phyloP scores from a whole-genome alignment of 805 yeast genomes.

The Pichia kluyveri region DNA sequence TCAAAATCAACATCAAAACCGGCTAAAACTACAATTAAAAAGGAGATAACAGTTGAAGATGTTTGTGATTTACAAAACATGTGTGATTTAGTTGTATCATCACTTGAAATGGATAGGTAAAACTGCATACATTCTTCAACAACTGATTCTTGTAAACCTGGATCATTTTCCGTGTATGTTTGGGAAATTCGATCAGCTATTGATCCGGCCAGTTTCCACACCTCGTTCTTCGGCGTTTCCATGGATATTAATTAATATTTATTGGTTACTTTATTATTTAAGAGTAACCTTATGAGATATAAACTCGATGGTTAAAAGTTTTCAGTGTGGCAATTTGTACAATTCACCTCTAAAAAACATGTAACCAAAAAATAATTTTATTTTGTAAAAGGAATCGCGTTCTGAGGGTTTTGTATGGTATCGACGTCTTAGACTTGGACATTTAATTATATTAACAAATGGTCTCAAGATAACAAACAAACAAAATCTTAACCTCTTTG shows the following conservation, averaged over 20 bases:
- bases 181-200: conserved; percentile 8
- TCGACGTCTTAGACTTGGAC: too few relatives aligned
- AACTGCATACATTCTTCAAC: conserved; percentile 31
- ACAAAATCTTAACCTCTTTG: too few relatives aligned
- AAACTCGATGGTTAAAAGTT: too few relatives aligned
- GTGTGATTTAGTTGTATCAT: conserved; percentile 29
- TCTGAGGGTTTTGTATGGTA: background rate
- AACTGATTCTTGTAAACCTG: conserved; percentile 15
- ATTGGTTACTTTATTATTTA: too few relatives aligned
- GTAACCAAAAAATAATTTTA: background rate
- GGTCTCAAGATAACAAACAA: too few relatives aligned
- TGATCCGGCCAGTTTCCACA: background rate
- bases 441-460: too few relatives aligned
- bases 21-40: conserved; percentile 9
- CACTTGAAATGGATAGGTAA: conserved; percentile 1
- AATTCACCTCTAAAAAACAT: too few relatives aligned
- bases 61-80: conserved; percentile 8
- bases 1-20: conserved; percentile 23
- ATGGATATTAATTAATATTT: background rate
- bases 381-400: background rate
- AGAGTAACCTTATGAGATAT: too few relatives aligned
- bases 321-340: too few relatives aligned
- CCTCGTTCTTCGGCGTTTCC: background rate
- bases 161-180: conserved; percentile 25
- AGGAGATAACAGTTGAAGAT: conserved; percentile 8